Conservation (phyloP, 306 rosid genomes). For the Hippophae rhamnoides region DNA sequence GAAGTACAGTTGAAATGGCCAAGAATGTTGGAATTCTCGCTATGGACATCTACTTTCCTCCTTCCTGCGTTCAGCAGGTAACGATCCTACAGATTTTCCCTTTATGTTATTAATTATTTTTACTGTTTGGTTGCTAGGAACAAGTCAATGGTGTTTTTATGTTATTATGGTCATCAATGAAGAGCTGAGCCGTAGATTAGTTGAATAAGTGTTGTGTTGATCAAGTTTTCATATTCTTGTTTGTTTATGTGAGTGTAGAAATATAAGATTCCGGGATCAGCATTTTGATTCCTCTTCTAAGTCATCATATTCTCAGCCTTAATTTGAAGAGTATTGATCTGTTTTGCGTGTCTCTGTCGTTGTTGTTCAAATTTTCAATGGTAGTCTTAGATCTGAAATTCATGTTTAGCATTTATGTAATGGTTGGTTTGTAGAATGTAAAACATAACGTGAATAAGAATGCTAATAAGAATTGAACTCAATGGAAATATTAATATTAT, state of each 20-base stretch:
- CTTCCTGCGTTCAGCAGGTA: constrained; percentile 76
- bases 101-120: background rate
- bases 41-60: constrained; percentile 87
- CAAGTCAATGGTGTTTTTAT: no score
- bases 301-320: background rate
- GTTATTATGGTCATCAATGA: background rate
- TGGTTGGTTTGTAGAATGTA: no score
- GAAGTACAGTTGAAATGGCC: constrained; percentile 38
- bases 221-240: background rate
- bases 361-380: background rate
- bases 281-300: background rate
- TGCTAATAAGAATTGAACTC: no score
- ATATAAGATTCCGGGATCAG: background rate
- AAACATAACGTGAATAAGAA: no score
- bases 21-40: constrained; percentile 92
- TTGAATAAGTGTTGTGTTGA: background rate
- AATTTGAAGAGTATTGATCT: background rate
- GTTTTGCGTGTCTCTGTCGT: background rate
- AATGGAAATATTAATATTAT: no score
- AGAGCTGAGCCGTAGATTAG: constrained; percentile 1
- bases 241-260: background rate
- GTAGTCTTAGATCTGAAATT: constrained; percentile 13
- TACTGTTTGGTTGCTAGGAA: background rate
- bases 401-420: background rate
- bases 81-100: constrained; percentile 7